These are phyloP conservation scores for Vigna mungo DNA, from an alignment of 306 rosid species.

Conservation along the genomic window DNA sequence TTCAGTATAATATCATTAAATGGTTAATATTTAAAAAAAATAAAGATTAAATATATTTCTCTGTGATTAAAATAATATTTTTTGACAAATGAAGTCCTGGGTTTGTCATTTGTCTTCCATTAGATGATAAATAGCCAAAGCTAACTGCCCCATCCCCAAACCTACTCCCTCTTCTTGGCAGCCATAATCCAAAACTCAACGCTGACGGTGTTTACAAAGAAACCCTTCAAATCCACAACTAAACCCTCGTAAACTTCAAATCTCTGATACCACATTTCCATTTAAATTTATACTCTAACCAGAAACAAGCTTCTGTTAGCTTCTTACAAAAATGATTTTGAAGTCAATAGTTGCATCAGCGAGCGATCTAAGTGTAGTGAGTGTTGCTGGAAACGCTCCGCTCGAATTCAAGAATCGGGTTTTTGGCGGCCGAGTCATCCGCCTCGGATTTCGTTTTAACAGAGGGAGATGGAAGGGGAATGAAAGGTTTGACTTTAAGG, in stretches of 20 bases:
- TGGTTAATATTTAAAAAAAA: too few relatives aligned
- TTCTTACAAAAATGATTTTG: not conserved
- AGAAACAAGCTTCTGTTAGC: not conserved
- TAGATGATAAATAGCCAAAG: too few relatives aligned
- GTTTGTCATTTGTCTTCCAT: not conserved
- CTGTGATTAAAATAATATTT: too few relatives aligned
- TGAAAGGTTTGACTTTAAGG: conserved; percentile 42
- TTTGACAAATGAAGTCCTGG: not conserved
- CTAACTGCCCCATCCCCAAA: too few relatives aligned
- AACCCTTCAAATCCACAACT: conserved; percentile 27
- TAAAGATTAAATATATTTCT: too few relatives aligned
- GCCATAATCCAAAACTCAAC: conserved; percentile 14
- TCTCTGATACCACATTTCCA: conserved; percentile 27
- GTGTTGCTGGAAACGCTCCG: conserved; percentile 36
- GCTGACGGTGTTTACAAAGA: conserved; percentile 56
- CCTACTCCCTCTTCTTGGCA: conserved; percentile 29
- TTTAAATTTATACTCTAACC: conserved; percentile 5
- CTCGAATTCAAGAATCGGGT: conserved; percentile 42
- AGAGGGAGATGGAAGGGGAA: conserved; percentile 52
- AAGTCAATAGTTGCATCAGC: conserved; percentile 61
- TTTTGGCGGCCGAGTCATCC: conserved; percentile 32
- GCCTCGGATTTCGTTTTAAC: conserved; percentile 37
- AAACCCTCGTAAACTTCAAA: not conserved
- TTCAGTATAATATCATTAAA: too few relatives aligned
- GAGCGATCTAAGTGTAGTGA: conserved; percentile 45